Evolutionary conservation across 2,329 filamentous ascomycete species (phyloP), one percentile per base, ranked within the genome.

Genomic region (Endothia cerciana): DNA sequence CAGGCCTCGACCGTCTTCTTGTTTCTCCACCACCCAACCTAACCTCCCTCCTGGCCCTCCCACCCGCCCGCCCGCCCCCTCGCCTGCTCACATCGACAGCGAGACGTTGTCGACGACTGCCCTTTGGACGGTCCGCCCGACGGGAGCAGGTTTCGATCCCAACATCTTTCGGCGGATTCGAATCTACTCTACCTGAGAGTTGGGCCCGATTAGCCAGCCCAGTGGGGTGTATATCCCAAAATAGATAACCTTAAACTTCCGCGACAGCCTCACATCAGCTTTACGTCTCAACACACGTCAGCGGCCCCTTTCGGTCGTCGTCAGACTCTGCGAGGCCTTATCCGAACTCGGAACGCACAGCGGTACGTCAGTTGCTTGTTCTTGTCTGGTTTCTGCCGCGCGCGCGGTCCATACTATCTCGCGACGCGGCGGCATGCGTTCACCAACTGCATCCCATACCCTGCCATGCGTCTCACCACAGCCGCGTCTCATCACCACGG

Each of bases 211-310:
- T 51, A 17, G 28, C 15, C 15, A n/a, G 49, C 15, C 15, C 51
- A 33, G 51, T 36, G 28, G 51, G 28, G 30, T 19, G 36, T 2
- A 43, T 59, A 45, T 60, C 57, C 28, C 15, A 60, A 60, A 60
- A 60, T 60, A 60, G 57, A 33, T 45, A 60, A 60, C 57, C 57
- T 60, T 60, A 43, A 43, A 43, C 2, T 45, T 60, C 41, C 57
- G 57, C 56, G 57, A 60, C 57, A 60, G 57, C 57, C 40, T 60
- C 57, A 60, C 57, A 60, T 60, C 40, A 60, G 57, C 57, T 60
- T 30, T 5, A 22, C 57, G 57, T 60, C 40, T 60, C 57, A 36
- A 41, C 38, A 59, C 56, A 41, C 25, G 40, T 59, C 38, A 41
- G 22, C 28, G n/a, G 40, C 40, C 55, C 47, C 22, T 28, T 28